Percentiles rank a stretch among this genome's conserved stretches.
Evolutionary conservation across 257 asterid genomes (phyloP).

Genomic region (Solanum microdontum): DNA sequence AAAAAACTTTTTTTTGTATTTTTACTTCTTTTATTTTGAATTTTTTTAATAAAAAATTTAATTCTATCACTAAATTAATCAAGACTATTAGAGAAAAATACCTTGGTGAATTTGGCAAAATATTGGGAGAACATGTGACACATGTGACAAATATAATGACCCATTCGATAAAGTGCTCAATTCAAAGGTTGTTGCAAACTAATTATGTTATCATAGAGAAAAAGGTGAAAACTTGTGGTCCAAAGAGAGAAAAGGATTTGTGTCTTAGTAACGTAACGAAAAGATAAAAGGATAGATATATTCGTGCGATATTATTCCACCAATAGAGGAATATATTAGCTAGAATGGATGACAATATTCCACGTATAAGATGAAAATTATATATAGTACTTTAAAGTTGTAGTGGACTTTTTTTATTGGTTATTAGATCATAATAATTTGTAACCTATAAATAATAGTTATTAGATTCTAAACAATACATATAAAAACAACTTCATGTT

Average conservation of each 20-base stretch:
- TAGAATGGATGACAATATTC: not conserved
- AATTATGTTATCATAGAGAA: not conserved
- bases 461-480: no score
- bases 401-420: no score
- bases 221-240: not conserved
- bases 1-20: fast-evolving
- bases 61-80: not conserved
- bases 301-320: not conserved
- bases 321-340: not conserved
- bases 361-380: not conserved
- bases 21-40: no score
- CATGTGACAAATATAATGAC: no score
- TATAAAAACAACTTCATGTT: not conserved
- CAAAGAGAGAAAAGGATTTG: not conserved
- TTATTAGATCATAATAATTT: no score
- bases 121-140: not conserved
- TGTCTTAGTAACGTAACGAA: not conserved
- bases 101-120: no score
- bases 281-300: no score
- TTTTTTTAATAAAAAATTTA: no score
- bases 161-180: no score
- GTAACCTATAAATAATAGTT: not conserved
- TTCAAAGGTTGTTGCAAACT: no score
- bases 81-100: not conserved
- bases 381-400: no score